These are phyloP conservation scores for Candida labiduridarum DNA, from an alignment of 1,139 yeast species.

Conservation along the genomic window DNA sequence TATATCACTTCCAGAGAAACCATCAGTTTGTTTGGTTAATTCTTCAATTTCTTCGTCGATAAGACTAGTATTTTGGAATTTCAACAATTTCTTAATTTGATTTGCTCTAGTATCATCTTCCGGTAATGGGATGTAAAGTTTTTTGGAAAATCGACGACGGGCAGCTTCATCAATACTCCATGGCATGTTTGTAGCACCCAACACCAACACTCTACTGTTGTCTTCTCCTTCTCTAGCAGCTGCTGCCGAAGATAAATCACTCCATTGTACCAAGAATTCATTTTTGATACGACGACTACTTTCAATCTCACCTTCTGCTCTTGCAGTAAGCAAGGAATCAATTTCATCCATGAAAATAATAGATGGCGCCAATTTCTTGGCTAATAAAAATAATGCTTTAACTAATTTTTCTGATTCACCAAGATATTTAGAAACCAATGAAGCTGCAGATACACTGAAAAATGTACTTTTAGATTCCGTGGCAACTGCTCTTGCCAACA, in stretches of 20 bases:
- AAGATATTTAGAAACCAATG: slow-evolving; percentile 85
- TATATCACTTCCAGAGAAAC: slow-evolving; percentile 91
- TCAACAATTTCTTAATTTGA: slow-evolving; percentile 70
- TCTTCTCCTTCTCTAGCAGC: slow-evolving; percentile 69
- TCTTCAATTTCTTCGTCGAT: slow-evolving; percentile 62
- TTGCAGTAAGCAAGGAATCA: slow-evolving; percentile 82
- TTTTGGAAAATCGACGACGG: slow-evolving; percentile 85
- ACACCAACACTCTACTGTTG: slow-evolving; percentile 76
- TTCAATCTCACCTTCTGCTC: slow-evolving; percentile 91
- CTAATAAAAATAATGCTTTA: slow-evolving; percentile 82
- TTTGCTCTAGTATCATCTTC: slow-evolving; percentile 79
- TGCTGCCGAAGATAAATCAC: slow-evolving; percentile 89
- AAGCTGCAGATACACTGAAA: slow-evolving; percentile 89
- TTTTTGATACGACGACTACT: slow-evolving; percentile 90
- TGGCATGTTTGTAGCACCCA: slow-evolving; percentile 96
- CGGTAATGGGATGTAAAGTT: slow-evolving; percentile 95
- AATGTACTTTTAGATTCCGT: slow-evolving; percentile 95
- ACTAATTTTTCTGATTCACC: slow-evolving; percentile 97
- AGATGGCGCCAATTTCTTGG: slow-evolving; percentile 86
- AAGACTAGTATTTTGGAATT: slow-evolving; percentile 76
- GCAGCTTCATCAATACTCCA: slow-evolving; percentile 99
- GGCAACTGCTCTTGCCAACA: slow-evolving; percentile 97
- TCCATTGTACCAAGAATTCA: slow-evolving; percentile 95
- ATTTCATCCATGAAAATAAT: slow-evolving; percentile 81
- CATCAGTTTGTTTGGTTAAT: slow-evolving; percentile 67